Base-by-base conservation (phyloP, 1,139 yeast species). In the Candida labiduridarum region DNA sequence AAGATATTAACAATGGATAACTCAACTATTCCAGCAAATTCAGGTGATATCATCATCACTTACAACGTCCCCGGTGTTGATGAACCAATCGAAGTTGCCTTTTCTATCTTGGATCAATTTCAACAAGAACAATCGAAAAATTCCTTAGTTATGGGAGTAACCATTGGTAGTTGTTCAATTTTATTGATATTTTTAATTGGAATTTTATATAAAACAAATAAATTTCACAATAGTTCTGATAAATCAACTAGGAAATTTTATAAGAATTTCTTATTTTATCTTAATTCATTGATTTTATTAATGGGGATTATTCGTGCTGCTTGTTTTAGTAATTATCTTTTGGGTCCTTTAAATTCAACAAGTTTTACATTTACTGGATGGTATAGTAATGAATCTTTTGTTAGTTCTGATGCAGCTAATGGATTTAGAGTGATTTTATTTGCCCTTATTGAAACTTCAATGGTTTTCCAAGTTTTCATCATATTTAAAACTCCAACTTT, bases 391-490 rank as follows among this genome's bases (percentile, higher is more conserved):
- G 54, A 54, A 39, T 56, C 72, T 47, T 67, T 62, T 53, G 59
- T 57, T 19, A 55, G 82, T 0, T 76, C 84, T 9, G 78, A 83
- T 12, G 88, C 87, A 1, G 72, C 88, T 0, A 81, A 84, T 56
- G 74, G 83, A 6, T 68, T 87, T 50, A 84, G 85, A 56, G 74
- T 85, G 10, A 55, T 89, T 4, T 67, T 90, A 46, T 75, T 88
- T 9, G 68, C 76, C 0, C 70, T 82, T 10, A 79, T 92, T 46
- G 87, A 89, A 62, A 52, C 71, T 0, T 85, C 96, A 0, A 71
- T 92, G 60, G 74, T 84, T 2, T 83, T 83, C 60, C 98, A 94
- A 66, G 79, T 87, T 5, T 78, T 74, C 54, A 78, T 86, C 14
- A 84, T 92, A 43, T 89, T 88, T 69, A 75, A 77, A 50, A 71